Evolutionary conservation across 116 monocot genomes (phyloP).

Genomic region (Zostera marina): DNA sequence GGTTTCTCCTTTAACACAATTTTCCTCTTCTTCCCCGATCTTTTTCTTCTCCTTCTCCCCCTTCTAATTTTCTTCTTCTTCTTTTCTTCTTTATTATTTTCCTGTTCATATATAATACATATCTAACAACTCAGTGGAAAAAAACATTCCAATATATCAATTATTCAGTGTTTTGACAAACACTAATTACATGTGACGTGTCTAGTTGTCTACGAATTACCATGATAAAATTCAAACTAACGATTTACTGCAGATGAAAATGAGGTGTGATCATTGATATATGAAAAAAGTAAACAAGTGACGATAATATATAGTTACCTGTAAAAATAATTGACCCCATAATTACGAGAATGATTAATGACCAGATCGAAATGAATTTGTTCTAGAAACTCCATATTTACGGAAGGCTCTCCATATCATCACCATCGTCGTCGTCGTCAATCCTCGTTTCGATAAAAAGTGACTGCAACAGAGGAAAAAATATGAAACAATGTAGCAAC

Average conservation of each 20-base stretch:
- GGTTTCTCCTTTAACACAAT: too few species aligned
- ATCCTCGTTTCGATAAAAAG: slow-evolving; percentile 1
- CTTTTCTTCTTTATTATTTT: too few species aligned
- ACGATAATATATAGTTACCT: not conserved
- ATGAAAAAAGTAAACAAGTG: not conserved
- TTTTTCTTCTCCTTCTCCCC: too few species aligned
- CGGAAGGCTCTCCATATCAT: slow-evolving; percentile 1
- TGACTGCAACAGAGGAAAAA: slow-evolving; percentile 5
- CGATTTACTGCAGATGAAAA: not conserved
- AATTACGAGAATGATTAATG: not conserved
- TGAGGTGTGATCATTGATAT: not conserved
- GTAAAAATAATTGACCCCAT: not conserved
- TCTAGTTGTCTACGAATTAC: too few species aligned
- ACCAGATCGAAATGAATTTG: not conserved
- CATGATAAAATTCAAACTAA: too few species aligned
- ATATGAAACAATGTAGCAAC: not conserved
- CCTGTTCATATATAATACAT: too few species aligned
- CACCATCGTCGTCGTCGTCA: slow-evolving; percentile 4
- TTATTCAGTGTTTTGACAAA: too few species aligned
- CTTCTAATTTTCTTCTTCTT: too few species aligned
- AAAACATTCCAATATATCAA: too few species aligned
- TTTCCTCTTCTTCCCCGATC: too few species aligned
- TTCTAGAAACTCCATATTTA: slow-evolving; percentile 3
- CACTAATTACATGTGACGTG: too few species aligned
- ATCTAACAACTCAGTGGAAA: too few species aligned